phyloP scores from a whole-genome alignment of 2,329 filamentous ascomycete genomes.

The Trichoderma guizhouense region DNA sequence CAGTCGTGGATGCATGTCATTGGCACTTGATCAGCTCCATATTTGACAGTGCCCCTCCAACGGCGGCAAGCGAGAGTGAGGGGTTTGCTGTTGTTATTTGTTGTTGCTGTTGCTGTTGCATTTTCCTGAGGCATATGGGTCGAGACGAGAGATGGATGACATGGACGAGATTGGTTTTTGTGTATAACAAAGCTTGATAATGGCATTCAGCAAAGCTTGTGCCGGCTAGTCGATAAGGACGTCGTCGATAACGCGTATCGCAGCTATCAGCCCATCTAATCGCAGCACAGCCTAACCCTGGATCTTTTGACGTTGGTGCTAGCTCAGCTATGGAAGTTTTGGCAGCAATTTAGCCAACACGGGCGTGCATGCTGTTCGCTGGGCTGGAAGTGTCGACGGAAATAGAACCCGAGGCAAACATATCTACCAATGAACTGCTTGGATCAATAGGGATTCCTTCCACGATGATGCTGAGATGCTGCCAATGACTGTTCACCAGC shows the following conservation, averaged over 20 bases:
- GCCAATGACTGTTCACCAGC: neutral
- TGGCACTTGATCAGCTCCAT: constrained; percentile 18
- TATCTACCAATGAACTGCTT: neutral
- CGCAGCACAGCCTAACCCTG: neutral
- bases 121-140: neutral
- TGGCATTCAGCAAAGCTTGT: neutral
- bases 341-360: constrained; percentile 1
- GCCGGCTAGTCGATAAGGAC: constrained; percentile 7
- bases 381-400: constrained; percentile 2
- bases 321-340: neutral
- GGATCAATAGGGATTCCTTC: neutral
- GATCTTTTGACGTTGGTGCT: neutral
- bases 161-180: neutral
- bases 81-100: neutral
- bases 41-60: constrained; percentile 13
- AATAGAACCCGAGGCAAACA: neutral
- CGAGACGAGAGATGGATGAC: neutral
- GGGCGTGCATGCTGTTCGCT: neutral
- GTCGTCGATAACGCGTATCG: neutral
- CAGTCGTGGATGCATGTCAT: constrained; percentile 20
- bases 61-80: constrained; percentile 16
- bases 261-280: neutral
- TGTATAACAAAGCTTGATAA: constrained; percentile 14
- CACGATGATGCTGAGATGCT: neutral
- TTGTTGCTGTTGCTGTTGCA: neutral